Evolutionary conservation across 2,329 filamentous ascomycete species (phyloP).

Genomic region (Aspergillus quadrilineatus): DNA sequence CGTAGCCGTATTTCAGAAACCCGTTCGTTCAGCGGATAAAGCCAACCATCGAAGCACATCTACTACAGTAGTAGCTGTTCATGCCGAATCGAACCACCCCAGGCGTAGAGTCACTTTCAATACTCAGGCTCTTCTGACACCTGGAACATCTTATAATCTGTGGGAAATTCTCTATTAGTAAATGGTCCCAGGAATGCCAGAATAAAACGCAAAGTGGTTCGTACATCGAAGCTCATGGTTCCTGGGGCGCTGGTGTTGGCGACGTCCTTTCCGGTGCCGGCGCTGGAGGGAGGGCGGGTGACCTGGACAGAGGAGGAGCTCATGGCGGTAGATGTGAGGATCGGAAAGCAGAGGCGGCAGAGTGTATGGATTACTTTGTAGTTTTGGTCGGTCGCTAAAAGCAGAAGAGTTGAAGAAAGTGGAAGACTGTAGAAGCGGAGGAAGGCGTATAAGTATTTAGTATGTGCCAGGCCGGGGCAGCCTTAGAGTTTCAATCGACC

Average conservation of each 20-base stretch:
- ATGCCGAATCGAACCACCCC: slow-evolving; percentile 48
- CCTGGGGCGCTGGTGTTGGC: slow-evolving; percentile 25
- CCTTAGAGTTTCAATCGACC: slow-evolving; percentile 23
- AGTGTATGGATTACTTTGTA: neutral
- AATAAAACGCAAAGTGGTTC: neutral
- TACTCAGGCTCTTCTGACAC: slow-evolving; percentile 48
- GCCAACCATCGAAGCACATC: slow-evolving; percentile 47
- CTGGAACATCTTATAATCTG: slow-evolving; percentile 48
- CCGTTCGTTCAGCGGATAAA: slow-evolving; percentile 37
- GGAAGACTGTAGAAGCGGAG: slow-evolving; percentile 3
- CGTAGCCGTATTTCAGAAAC: neutral
- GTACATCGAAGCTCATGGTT: slow-evolving; percentile 32
- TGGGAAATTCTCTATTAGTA: neutral
- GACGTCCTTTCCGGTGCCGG: slow-evolving; percentile 20
- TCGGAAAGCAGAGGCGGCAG: neutral
- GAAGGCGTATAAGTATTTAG: slow-evolving; percentile 10
- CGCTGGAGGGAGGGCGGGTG: slow-evolving; percentile 28
- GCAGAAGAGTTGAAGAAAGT: neutral
- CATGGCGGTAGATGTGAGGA: slow-evolving; percentile 24
- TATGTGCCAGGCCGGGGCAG: neutral
- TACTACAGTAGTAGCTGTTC: slow-evolving; percentile 51
- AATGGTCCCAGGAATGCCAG: neutral
- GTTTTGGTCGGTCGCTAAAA: neutral
- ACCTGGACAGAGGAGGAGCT: slow-evolving; percentile 38
- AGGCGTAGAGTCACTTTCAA: slow-evolving; percentile 37